phyloP scores from a whole-genome alignment of 164 flowering plant genomes.

The Vitis amurensis region DNA sequence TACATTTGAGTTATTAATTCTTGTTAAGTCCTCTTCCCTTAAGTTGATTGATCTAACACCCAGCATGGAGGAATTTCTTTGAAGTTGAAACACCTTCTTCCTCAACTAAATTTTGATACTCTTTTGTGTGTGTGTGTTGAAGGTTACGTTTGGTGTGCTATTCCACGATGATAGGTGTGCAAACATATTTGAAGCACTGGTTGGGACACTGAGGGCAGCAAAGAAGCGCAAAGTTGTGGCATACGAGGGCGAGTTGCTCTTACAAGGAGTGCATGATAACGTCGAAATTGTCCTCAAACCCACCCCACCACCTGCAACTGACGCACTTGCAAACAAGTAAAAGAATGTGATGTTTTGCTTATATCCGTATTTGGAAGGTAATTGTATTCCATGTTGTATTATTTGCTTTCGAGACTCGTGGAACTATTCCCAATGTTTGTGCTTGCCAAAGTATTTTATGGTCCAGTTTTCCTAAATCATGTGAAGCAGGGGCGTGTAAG shows the following conservation, averaged over 20 bases:
- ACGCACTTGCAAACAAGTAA: neutral
- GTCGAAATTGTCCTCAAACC: constrained; percentile 78
- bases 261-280: constrained; percentile 96
- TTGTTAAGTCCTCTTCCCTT: no score
- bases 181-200: constrained; percentile 95
- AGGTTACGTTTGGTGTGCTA: constrained; percentile 91
- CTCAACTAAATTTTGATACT: neutral
- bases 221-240: constrained; percentile 76
- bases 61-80: no score
- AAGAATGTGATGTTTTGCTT: neutral
- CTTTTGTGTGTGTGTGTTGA: constrained; percentile 14
- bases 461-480: no score
- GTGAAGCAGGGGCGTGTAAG: no score
- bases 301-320: constrained; percentile 27
- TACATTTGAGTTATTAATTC: no score
- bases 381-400: no score
- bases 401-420: no score
- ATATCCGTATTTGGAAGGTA: no score
- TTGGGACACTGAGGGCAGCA: constrained; percentile 95
- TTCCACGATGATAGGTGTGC: constrained; percentile 90
- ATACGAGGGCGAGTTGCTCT: constrained; percentile 81
- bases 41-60: no score
- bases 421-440: no score
- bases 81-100: neutral
- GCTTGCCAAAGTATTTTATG: no score